These are phyloP conservation scores for Coniochaeta hoffmannii DNA, from an alignment of 2,329 filamentous ascomycete genomes.

Conservation along the genomic window DNA sequence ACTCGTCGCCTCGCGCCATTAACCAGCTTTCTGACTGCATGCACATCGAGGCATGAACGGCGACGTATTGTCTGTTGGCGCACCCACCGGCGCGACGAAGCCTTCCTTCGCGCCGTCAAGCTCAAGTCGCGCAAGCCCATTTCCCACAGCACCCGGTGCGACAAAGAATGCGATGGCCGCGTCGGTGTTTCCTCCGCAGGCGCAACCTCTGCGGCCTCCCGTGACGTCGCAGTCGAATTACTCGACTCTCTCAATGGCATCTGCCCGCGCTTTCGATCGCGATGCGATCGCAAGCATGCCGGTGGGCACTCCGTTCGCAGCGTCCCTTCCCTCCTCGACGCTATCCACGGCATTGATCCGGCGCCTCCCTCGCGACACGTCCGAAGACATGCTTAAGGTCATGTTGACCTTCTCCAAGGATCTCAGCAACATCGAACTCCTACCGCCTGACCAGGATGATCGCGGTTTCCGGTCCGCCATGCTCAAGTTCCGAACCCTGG, in stretches of 20 bases:
- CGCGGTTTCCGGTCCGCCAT: constrained; percentile 43
- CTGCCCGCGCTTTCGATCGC: constrained; percentile 6
- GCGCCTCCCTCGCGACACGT: constrained; percentile 44
- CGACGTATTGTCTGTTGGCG: constrained; percentile 16
- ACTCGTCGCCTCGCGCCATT: constrained; percentile 10
- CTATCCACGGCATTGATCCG: constrained; percentile 42
- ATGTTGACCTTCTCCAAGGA: constrained; percentile 56
- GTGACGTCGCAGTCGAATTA: constrained; percentile 25
- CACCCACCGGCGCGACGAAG: constrained; percentile 11
- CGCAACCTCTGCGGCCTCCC: constrained; percentile 29
- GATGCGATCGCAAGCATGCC: constrained; percentile 19
- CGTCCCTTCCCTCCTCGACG: constrained; percentile 22
- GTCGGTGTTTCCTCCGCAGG: constrained; percentile 32
- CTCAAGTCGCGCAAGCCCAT: constrained; percentile 25
- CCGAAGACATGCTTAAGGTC: constrained; percentile 44
- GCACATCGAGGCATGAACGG: constrained; percentile 25
- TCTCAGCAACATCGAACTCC: constrained; percentile 40
- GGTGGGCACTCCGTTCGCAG: constrained; percentile 28
- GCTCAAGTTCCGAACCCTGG: constrained; percentile 42
- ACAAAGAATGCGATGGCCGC: constrained; percentile 35
- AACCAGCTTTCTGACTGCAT: constrained; percentile 17
- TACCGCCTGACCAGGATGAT: constrained; percentile 42
- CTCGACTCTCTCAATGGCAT: constrained; percentile 20
- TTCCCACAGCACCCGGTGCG: constrained; percentile 17
- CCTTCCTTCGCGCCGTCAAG: constrained; percentile 20